Conservation (phyloP, 2,329 filamentous ascomycete genomes). For the Sporothrix pseudoabietina region DNA sequence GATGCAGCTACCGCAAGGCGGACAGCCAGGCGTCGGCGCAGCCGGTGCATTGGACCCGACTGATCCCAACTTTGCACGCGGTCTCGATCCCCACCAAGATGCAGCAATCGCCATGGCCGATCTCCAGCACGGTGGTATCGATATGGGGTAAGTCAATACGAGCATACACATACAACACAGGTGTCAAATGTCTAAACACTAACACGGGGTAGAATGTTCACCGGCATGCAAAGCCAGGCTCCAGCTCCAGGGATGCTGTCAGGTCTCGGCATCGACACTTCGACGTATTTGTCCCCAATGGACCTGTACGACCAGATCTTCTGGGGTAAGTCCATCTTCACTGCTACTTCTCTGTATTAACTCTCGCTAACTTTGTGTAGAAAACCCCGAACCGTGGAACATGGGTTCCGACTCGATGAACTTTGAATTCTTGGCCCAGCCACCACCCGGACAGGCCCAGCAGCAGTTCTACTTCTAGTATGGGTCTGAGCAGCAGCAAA, state of each 20-base stretch:
- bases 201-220: slow-evolving; percentile 34
- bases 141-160: slow-evolving; percentile 29
- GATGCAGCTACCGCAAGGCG: slow-evolving; percentile 39
- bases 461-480: slow-evolving; percentile 59
- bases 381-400: slow-evolving; percentile 63
- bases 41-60: background rate
- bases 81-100: slow-evolving; percentile 59
- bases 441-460: slow-evolving; percentile 59
- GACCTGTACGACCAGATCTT: slow-evolving; percentile 70
- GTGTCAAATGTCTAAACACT: background rate
- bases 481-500: background rate
- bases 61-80: slow-evolving; percentile 22
- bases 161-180: background rate
- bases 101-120: slow-evolving; percentile 67
- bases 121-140: slow-evolving; percentile 58
- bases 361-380: slow-evolving; percentile 40
- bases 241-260: slow-evolving; percentile 44
- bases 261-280: slow-evolving; percentile 56
- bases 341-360: slow-evolving; percentile 18
- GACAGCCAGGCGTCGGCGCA: slow-evolving; percentile 32
- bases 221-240: slow-evolving; percentile 42
- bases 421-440: slow-evolving; percentile 63
- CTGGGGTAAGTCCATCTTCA: slow-evolving; percentile 56
- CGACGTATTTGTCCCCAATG: slow-evolving; percentile 66
- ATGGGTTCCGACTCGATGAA: slow-evolving; percentile 58